phyloP scores from a whole-genome alignment of 352 stramenopile species.

The Pythium utonaiense region DNA sequence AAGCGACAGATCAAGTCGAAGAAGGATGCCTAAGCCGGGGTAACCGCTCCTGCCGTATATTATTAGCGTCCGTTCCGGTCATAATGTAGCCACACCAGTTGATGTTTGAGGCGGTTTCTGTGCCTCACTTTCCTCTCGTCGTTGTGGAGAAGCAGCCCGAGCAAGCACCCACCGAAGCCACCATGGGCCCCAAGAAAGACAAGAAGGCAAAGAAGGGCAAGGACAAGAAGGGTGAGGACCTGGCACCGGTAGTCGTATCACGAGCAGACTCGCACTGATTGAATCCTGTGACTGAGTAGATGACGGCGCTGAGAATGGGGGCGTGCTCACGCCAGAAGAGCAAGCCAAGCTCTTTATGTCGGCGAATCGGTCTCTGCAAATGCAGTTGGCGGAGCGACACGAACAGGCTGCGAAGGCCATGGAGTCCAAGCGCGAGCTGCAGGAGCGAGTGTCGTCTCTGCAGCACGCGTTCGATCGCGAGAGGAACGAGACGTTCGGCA shows the following conservation, averaged over 20 bases:
- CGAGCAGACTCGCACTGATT: not conserved
- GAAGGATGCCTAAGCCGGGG: conserved; percentile 34
- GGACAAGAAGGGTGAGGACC: conserved; percentile 60
- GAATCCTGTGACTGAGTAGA: conserved; percentile 31
- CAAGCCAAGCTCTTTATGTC: conserved; percentile 84
- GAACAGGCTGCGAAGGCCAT: conserved; percentile 84
- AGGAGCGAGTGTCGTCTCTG: conserved; percentile 74
- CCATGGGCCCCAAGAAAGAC: conserved; percentile 70
- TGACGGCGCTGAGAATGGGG: conserved; percentile 69
- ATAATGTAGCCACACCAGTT: conserved; percentile 5
- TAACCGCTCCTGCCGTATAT: conserved; percentile 10
- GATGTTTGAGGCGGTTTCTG: conserved; percentile 2
- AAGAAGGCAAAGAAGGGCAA: conserved; percentile 74
- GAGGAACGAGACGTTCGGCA: conserved; percentile 87
- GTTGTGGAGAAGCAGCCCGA: not conserved
- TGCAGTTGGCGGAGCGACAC: conserved; percentile 85
- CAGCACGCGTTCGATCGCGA: conserved; percentile 87
- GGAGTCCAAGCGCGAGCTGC: conserved; percentile 86
- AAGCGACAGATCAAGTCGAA: conserved; percentile 88
- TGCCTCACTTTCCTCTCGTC: not conserved
- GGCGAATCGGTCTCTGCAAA: conserved; percentile 83
- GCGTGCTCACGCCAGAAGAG: conserved; percentile 71
- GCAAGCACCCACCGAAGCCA: not conserved
- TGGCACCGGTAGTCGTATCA: too few relatives aligned
- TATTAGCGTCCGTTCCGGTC: conserved; percentile 18